Evolutionary conservation across 306 rosid genomes (phyloP).

Genomic region (Casuarina cunninghamiana): DNA sequence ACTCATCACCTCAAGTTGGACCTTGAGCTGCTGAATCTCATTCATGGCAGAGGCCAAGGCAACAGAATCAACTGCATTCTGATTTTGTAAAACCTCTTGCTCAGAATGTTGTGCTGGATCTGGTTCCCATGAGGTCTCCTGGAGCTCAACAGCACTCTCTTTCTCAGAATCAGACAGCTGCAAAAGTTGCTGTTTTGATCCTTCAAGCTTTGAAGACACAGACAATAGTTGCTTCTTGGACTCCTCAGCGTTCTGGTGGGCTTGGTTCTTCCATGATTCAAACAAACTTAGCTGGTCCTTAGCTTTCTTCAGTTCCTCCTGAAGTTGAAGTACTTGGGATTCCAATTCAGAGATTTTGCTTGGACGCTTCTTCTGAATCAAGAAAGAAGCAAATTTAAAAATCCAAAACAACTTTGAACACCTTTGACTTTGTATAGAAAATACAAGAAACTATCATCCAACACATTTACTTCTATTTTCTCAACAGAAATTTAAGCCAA

Average conservation of each 20-base stretch:
- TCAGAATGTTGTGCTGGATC: constrained; percentile 52
- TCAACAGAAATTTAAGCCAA: not conserved
- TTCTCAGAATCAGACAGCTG: constrained; percentile 58
- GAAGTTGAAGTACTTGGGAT: constrained; percentile 75
- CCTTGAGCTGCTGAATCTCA: constrained; percentile 71
- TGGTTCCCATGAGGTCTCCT: constrained; percentile 48
- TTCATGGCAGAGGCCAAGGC: constrained; percentile 58
- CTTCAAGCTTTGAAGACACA: constrained; percentile 64
- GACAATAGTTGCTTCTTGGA: constrained; percentile 54
- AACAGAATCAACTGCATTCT: constrained; percentile 51
- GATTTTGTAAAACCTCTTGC: constrained; percentile 52
- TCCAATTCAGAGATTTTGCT: constrained; percentile 85
- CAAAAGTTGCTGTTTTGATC: constrained; percentile 57
- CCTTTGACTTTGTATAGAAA: not conserved
- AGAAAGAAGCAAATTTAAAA: constrained; percentile 21
- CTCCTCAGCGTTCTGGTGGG: constrained; percentile 69
- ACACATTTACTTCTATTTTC: not conserved
- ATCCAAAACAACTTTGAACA: constrained; percentile 9
- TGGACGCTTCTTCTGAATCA: constrained; percentile 74
- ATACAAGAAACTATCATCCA: not conserved
- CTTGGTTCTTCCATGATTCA: constrained; percentile 71
- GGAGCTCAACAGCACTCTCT: constrained; percentile 51
- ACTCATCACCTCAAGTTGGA: constrained; percentile 61
- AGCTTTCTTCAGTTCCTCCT: constrained; percentile 66
- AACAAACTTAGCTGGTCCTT: constrained; percentile 57